Base-by-base conservation (phyloP, 169 alveolate species). In the Plasmodium gonderi region DNA sequence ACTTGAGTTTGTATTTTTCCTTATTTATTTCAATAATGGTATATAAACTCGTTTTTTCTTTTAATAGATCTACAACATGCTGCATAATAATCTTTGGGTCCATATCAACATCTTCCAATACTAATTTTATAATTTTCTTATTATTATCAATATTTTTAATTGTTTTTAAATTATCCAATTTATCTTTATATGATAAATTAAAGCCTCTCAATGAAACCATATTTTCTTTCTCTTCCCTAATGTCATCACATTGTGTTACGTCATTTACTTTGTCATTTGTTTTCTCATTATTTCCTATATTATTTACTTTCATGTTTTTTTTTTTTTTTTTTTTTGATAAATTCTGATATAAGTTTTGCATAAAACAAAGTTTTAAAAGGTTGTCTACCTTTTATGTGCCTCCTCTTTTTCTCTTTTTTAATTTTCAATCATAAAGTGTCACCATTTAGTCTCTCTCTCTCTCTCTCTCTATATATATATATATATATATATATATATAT, bases 121-220 rank as follows among this genome's bases (percentile, higher is more conserved):
- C 87, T 26, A 85, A 67, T 38, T 85, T 85, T 85, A 85, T 75
- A 42, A 85, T 75, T 85, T 60, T 85, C 65, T 85, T 85, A 51
- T 75, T 85, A 44, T 75, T 85, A 78, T 85, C 92, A 74, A 85
- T 85, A 12, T 75, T 85, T 33, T 75, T 60, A 40, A 85, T 74
- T 75, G 92, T 85, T 29, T 85, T 85, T 75, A 85, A 85, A 31
- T 75, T 85, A 29, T 85, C 92, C 45, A 75, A 20, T 54, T 75
- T 85, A 11, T 85, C 69, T 75, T 65, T 85, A 54, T 85, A 85
- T 3, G 49, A 51, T 33, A 85, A 29, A 75, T 85, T 85, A 54
- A 85, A 85, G 20, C 87, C 92, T 85, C 87, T 85, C 47, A 85
- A 78, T 14, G 92, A 74, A 51, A 85, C 67, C 87, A 85, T 85